Evolutionary conservation across 257 asterid genomes (phyloP).

Genomic region (Nyctanthes arbortristis): DNA sequence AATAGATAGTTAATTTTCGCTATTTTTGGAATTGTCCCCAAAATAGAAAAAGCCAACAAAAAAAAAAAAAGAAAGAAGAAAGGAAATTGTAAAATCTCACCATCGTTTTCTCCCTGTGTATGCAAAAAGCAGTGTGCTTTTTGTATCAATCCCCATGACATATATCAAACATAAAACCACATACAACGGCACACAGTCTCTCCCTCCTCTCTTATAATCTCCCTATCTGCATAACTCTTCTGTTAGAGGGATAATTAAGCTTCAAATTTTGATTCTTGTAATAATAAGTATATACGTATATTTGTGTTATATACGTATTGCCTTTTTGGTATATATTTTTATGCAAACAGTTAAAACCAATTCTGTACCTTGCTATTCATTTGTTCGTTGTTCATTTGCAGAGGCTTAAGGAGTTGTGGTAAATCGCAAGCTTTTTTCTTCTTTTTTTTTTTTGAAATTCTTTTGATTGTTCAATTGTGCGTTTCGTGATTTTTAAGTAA

Average conservation of each 20-base stretch:
- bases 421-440: slow-evolving; percentile 26
- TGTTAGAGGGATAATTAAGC: background rate
- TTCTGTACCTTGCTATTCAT: slow-evolving; percentile 29
- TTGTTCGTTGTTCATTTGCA: slow-evolving; percentile 20
- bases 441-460: slow-evolving; percentile 3
- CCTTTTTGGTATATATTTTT: slow-evolving; percentile 29
- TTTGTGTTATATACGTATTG: background rate
- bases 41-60: no score
- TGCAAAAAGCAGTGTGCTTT: background rate
- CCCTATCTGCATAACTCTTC: no score
- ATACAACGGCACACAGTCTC: background rate
- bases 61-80: no score
- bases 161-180: background rate
- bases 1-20: no score
- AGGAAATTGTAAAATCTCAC: no score
- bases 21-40: no score
- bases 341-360: slow-evolving; percentile 31
- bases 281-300: background rate
- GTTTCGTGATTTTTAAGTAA: slow-evolving; percentile 57
- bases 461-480: slow-evolving; percentile 20
- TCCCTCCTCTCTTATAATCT: background rate
- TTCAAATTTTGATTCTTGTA: background rate
- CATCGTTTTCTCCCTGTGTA: no score
- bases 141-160: slow-evolving; percentile 6
- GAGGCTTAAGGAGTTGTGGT: slow-evolving; percentile 26